phyloP scores from a whole-genome alignment of 768 basidiomycete species.

The Mycena albidolilacea region DNA sequence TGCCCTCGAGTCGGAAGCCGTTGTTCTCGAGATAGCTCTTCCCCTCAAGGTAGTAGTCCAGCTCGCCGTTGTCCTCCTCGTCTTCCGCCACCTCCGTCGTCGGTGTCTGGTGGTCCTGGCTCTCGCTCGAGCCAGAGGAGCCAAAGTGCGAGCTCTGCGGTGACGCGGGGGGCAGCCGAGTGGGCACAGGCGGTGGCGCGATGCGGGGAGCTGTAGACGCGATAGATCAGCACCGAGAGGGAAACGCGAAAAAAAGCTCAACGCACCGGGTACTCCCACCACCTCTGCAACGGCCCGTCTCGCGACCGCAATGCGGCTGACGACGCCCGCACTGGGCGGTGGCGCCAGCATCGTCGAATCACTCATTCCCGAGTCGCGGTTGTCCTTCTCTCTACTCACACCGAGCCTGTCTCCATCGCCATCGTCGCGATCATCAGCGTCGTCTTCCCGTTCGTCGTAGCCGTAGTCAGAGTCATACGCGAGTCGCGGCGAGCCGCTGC shows the following conservation, averaged over 20 bases:
- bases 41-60: constrained; percentile 38
- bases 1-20: constrained; percentile 18
- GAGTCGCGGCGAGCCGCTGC: constrained; percentile 4
- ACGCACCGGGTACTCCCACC: constrained; percentile 46
- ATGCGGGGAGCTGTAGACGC: not conserved
- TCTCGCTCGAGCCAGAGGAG: constrained; percentile 54
- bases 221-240: not conserved
- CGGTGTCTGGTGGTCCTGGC: constrained; percentile 46
- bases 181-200: not conserved
- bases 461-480: constrained; percentile 26
- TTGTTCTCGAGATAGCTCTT: constrained; percentile 35
- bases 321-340: constrained; percentile 30
- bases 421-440: not conserved
- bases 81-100: constrained; percentile 15
- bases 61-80: constrained; percentile 18
- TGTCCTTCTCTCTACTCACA: not conserved
- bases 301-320: constrained; percentile 49
- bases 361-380: constrained; percentile 40
- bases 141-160: constrained; percentile 67
- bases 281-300: constrained; percentile 69
- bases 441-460: not conserved
- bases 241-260: not conserved
- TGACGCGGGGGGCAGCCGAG: constrained; percentile 53
- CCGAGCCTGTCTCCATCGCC: not conserved
- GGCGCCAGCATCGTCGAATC: constrained; percentile 39